Evolutionary conservation across 257 asterid species (phyloP).

Genomic region (Nicotiana otophora): DNA sequence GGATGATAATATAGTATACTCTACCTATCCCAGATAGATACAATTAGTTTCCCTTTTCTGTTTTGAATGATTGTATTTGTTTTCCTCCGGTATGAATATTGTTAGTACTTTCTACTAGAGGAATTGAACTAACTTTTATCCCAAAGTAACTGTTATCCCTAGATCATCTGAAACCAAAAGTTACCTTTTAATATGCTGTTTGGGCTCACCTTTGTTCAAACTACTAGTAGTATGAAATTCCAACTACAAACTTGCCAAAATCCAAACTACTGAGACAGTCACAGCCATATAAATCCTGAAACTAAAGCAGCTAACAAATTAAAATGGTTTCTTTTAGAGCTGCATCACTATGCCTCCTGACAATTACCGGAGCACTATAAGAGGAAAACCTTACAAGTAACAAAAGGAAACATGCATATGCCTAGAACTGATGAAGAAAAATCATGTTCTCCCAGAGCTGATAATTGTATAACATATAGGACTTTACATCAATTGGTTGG

Average conservation of each 20-base stretch:
- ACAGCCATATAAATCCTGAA: not conserved
- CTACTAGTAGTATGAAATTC: not conserved
- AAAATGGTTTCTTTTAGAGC: not conserved
- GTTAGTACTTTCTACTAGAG: not conserved
- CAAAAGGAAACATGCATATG: not conserved
- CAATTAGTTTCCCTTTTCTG: not conserved
- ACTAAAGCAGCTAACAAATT: constrained; percentile 1
- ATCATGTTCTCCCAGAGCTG: not conserved
- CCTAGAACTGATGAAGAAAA: not conserved
- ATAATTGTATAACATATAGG: not conserved
- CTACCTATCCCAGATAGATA: not conserved
- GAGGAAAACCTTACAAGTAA: not conserved
- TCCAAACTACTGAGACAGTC: not conserved
- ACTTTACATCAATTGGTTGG: not conserved
- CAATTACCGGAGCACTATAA: not conserved
- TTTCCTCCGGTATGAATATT: not conserved
- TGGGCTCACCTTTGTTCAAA: not conserved
- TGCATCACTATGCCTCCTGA: not conserved
- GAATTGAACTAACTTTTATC: not conserved
- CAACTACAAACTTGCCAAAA: not conserved
- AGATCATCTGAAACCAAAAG: constrained; percentile 3
- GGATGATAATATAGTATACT: not conserved
- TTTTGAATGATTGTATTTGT: not conserved
- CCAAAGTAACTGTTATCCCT: not conserved
- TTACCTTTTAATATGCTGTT: not conserved